Percentiles rank a stretch among this genome's conserved stretches.
These are phyloP conservation scores for Blastocystis sp. DNA, from an alignment of 352 stramenopile genomes.

Conservation along the genomic window DNA sequence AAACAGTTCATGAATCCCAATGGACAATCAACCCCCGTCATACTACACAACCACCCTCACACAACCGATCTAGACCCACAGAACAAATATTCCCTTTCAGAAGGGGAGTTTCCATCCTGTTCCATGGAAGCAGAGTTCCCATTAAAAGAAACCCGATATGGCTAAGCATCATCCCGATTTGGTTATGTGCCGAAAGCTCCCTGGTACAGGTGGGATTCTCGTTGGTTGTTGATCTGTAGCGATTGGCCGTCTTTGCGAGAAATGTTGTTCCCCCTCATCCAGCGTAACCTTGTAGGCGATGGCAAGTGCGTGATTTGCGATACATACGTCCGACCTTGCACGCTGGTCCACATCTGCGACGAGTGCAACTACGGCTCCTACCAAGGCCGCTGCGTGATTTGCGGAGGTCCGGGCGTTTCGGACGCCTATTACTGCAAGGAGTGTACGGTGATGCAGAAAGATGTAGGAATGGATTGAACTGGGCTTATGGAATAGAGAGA, in stretches of 20 bases:
- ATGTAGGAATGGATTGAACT: constrained; percentile 71
- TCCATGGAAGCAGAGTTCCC: neutral
- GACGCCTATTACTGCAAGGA: constrained; percentile 99
- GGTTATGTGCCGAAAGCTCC: constrained; percentile 99
- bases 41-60: no score
- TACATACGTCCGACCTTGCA: constrained; percentile 94
- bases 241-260: constrained; percentile 94
- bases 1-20: no score
- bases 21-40: no score
- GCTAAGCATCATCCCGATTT: constrained; percentile 99
- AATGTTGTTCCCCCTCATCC: constrained; percentile 77
- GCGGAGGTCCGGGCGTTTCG: constrained; percentile 89
- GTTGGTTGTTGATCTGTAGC: constrained; percentile 73
- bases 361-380: constrained; percentile 99
- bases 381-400: constrained; percentile 91
- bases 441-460: constrained; percentile 91
- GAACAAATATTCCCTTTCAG: neutral
- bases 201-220: constrained; percentile 83
- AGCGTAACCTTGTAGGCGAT: constrained; percentile 79
- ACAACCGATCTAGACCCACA: no score
- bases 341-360: constrained; percentile 95
- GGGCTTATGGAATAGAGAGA: constrained; percentile 52
- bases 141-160: constrained; percentile 76
- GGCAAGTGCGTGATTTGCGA: constrained; percentile 98
- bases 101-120: neutral